Evolutionary conservation across 2,329 filamentous ascomycete genomes (phyloP), one percentile per base, ranked within the genome.

Genomic region (Fusarium keratoplasticum): DNA sequence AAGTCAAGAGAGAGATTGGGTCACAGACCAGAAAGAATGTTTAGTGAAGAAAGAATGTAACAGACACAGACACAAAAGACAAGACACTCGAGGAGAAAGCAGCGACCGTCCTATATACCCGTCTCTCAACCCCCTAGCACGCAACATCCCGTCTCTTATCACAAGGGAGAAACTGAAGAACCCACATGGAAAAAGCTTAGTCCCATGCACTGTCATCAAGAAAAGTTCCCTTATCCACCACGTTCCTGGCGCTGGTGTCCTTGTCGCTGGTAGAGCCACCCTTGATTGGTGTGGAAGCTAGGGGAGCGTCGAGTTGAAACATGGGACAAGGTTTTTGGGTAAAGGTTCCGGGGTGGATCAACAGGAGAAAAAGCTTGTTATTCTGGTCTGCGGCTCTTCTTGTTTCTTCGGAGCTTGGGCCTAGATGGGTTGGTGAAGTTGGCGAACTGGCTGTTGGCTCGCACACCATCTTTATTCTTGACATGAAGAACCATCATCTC

Each of bases 11-110:
- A 60, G 50, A 63, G 9, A 59, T 50, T 16, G 25, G 72, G 67
- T 75, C 74, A 68, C 72, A 72, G 74, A 76, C 70, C 64, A 4
- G 29, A 27, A 47, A 29, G 44, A 58, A 69, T 10, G 33, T 33
- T 33, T 29, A 35, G n/a, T 18, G 47, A 63, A 44, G 42, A 62
- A 63, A 38, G 50, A 57, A 61, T 36, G 36, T 29, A 36, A 47
- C 44, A 2, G 44, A 50, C 20, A 18, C 44, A 25, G 44, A 47
- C 22, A 25, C 22, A 40, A 5, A 38, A n/a, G 18, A 25, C 35
- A 60, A 44, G 10, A 60, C 58, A 8, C n/a, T 20, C 16, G 10
- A 9, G 27, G 27, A 50, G 64, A 72, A 16, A 42, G 31, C 16
- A 65, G 16, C 27, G 35, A 54, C 50, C 11, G 42, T 69, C 31